Conservation (phyloP, 441 rosid species). For the Jatropha multifida region DNA sequence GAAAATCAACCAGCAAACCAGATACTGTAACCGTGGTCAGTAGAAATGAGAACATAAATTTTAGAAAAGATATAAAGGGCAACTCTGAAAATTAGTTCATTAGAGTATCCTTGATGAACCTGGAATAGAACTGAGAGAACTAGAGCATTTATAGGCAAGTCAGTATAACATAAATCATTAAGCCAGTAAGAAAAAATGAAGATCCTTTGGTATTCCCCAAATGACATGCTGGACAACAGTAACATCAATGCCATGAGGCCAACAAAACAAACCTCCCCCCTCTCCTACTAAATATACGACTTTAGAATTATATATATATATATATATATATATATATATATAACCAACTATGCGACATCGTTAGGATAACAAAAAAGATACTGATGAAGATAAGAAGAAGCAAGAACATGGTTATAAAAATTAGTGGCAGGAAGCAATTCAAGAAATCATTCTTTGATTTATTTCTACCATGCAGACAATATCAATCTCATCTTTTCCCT, state of each 20-base stretch:
- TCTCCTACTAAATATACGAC: neutral
- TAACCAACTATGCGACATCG: neutral
- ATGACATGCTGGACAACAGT: neutral
- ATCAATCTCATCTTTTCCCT: constrained; percentile 1
- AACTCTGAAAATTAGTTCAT: neutral
- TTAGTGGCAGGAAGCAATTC: neutral
- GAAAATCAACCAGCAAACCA: neutral
- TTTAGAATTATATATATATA: neutral
- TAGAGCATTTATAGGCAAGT: constrained; percentile 1
- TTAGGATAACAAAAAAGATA: neutral
- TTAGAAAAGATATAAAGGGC: neutral
- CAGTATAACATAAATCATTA: neutral
- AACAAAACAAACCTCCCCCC: neutral
- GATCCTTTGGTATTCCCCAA: neutral
- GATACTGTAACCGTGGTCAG: neutral
- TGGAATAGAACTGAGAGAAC: neutral
- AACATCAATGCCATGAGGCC: neutral
- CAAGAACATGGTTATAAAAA: neutral
- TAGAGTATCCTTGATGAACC: neutral
- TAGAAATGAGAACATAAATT: neutral
- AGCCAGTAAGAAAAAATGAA: neutral
- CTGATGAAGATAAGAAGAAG: neutral
- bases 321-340: neutral
- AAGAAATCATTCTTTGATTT: neutral
- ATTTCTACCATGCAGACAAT: neutral